Evolutionary conservation across 1,139 yeast genomes (phyloP), one percentile per base, ranked within the genome.

Genomic region (Martiniozyma asiatica): DNA sequence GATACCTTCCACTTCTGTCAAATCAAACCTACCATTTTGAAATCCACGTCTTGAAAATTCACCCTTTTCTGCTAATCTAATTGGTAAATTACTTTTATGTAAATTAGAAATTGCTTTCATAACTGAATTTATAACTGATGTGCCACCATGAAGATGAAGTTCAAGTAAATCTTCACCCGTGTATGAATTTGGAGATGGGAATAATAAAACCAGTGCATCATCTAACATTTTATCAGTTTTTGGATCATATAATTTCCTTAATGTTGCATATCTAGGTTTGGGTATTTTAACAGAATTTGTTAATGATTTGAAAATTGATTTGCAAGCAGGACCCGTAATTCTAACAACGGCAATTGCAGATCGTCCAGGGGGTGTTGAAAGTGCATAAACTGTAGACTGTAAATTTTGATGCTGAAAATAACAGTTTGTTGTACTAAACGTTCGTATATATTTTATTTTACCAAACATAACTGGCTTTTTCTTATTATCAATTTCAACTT

Each of bases 161-260:
- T 89, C 99, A 10, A 87, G 57, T 20, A 79, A 45, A 44, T 89
- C 96, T 53, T 89, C 97, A 1, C 98, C 98, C 0, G 97, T 89
- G 45, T 78, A 92, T 0, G 95, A 77, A n/a, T 62, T 59, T 0
- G 97, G 97, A 2, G 68, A 69, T 14, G 68, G 53, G 53, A 87
- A 85, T 44, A 58, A 78, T 2, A 85, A 45, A 0, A 80, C 63
- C 14, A 89, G 53, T 0, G 95, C 82, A 41, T 80, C 79, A 53
- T 89, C 99, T 4, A 89, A 55, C 1, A 82, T 43, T 6, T 17
- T 6, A 10, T 20, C n/a, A 14, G 17, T 6, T 12, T 14, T 13
- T 0, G 74, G 66, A 8, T 59, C 50, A 39, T 63, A 70, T 0
- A 79, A 48, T 36, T 59, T 67, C 19, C 82, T 56, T 7, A 82